phyloP scores from a whole-genome alignment of 768 basidiomycete genomes.

The Cystofilobasidium capitatum region DNA sequence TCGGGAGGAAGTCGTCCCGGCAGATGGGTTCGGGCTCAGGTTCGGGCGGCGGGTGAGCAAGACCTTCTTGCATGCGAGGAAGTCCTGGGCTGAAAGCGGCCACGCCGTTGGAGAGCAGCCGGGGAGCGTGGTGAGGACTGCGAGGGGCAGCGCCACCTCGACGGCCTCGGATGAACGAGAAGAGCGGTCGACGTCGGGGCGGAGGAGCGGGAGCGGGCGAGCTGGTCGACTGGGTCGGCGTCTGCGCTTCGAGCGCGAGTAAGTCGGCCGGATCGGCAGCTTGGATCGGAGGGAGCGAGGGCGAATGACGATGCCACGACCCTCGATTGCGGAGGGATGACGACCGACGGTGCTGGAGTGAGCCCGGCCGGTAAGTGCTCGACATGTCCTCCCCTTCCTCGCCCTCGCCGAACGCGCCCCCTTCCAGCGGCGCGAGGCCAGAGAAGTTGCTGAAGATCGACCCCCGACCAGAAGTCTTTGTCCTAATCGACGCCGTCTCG shows the following conservation, averaged over 20 bases:
- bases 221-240: neutral
- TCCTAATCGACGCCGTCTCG: slow-evolving; percentile 22
- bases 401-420: neutral
- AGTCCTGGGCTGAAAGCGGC: neutral
- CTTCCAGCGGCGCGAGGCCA: neutral
- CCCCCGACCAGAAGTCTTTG: slow-evolving; percentile 1
- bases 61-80: neutral
- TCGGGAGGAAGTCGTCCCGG: slow-evolving; percentile 21
- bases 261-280: neutral
- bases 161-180: slow-evolving; percentile 1
- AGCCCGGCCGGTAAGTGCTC: neutral
- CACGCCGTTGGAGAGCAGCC: neutral
- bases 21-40: neutral
- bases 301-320: neutral
- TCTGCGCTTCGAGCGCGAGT: neutral
- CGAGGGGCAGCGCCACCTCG: neutral
- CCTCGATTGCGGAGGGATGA: slow-evolving; percentile 11
- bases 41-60: neutral
- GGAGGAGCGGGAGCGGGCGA: neutral
- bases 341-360: neutral
- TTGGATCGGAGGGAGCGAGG: neutral
- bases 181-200: neutral
- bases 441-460: slow-evolving; percentile 16
- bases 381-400: neutral
- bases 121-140: neutral